Evolutionary conservation across 257 asterid genomes (phyloP).

Genomic region (Verbena officinalis): DNA sequence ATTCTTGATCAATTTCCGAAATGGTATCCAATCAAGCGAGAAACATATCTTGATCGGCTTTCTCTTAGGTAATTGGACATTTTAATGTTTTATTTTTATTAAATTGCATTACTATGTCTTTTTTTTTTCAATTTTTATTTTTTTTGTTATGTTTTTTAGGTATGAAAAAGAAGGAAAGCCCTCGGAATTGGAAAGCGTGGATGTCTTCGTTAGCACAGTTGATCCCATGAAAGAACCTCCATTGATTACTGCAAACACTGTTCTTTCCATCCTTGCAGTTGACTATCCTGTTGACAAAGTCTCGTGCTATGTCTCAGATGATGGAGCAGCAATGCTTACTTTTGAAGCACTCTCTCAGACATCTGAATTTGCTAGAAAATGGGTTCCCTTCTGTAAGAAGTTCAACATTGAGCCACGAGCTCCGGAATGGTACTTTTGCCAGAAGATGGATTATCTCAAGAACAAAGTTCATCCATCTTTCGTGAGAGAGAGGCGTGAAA

Average conservation of each 20-base stretch:
- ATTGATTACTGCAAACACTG: constrained; percentile 73
- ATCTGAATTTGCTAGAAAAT: constrained; percentile 64
- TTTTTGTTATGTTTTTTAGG: too few species aligned
- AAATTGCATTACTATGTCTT: background rate
- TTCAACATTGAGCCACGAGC: constrained; percentile 73
- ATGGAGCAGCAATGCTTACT: constrained; percentile 82
- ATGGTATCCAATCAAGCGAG: constrained; percentile 70
- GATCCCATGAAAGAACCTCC: constrained; percentile 87
- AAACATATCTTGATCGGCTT: constrained; percentile 77
- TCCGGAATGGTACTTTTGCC: constrained; percentile 78
- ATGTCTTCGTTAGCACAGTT: constrained; percentile 58
- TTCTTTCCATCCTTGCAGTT: constrained; percentile 69
- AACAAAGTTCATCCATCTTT: constrained; percentile 72
- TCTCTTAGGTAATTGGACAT: constrained; percentile 52
- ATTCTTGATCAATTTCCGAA: constrained; percentile 83
- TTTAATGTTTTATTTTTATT: background rate
- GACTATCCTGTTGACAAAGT: constrained; percentile 74
- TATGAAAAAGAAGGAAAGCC: too few species aligned
- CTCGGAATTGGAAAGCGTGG: background rate
- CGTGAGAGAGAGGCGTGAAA: constrained; percentile 69
- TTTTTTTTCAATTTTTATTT: background rate
- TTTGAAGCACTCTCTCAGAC: constrained; percentile 78
- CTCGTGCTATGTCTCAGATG: constrained; percentile 72
- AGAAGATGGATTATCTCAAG: constrained; percentile 69
- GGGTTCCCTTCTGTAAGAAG: constrained; percentile 81